Conservation (phyloP, 805 yeast genomes). For the Candida michaelii region DNA sequence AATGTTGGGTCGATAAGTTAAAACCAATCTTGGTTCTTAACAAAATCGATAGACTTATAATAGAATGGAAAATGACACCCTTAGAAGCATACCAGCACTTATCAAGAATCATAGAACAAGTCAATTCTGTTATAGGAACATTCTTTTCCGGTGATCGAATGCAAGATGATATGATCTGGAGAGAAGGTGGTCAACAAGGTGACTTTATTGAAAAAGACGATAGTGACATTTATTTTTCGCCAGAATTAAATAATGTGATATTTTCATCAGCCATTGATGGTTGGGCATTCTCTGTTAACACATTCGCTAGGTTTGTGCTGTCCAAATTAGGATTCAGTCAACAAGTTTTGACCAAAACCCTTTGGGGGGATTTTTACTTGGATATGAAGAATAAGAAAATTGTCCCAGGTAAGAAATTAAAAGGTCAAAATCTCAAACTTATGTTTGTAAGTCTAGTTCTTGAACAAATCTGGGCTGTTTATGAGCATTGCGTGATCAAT, state of each 20-base stretch:
- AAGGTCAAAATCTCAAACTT: conserved; percentile 67
- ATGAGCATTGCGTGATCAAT: conserved; percentile 64
- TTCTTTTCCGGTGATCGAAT: conserved; percentile 91
- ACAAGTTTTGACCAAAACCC: conserved; percentile 72
- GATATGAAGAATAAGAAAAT: conserved; percentile 90
- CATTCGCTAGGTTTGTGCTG: conserved; percentile 84
- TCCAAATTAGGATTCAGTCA: conserved; percentile 82
- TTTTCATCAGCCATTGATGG: conserved; percentile 94
- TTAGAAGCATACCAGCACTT: conserved; percentile 83
- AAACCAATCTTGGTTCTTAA: conserved; percentile 87
- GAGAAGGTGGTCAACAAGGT: conserved; percentile 58
- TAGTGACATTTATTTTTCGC: conserved; percentile 80
- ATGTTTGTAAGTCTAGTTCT: conserved; percentile 83
- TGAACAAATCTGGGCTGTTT: conserved; percentile 91
- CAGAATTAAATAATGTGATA: conserved; percentile 83
- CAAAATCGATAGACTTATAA: conserved; percentile 83
- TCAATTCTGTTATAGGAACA: conserved; percentile 90
- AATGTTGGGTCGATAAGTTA: conserved; percentile 91
- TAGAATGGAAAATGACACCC: conserved; percentile 80
- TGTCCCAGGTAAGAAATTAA: conserved; percentile 61
- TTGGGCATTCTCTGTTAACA: conserved; percentile 93
- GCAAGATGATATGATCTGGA: conserved; percentile 79
- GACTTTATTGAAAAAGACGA: conserved; percentile 77
- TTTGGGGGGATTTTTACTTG: conserved; percentile 92
- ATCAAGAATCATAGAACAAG: conserved; percentile 81